Conservation (phyloP, 2,329 filamentous ascomycete genomes). For the Phialocephala sp. region DNA sequence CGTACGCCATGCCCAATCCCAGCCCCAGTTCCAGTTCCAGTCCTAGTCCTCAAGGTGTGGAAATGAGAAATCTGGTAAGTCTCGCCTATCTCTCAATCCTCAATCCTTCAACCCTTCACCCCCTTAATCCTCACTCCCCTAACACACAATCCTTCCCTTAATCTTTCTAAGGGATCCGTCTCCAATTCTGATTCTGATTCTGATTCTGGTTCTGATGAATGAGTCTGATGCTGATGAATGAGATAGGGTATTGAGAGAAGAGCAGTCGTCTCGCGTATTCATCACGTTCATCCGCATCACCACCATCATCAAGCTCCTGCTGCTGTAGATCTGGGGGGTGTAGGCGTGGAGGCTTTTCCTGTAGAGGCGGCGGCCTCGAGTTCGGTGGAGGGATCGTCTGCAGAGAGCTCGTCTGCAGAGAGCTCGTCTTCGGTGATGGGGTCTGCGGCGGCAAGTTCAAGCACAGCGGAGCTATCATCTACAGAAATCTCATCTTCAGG, state of each 20-base stretch:
- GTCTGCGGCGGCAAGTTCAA: background rate
- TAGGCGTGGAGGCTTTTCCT: too few relatives aligned
- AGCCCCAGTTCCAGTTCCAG: constrained; percentile 8
- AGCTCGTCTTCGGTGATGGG: too few relatives aligned
- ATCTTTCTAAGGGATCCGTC: too few relatives aligned
- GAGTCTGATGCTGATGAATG: background rate
- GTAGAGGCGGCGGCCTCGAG: too few relatives aligned
- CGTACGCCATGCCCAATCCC: too few relatives aligned
- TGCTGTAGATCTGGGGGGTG: too few relatives aligned
- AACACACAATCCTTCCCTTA: too few relatives aligned
- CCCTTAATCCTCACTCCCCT: too few relatives aligned
- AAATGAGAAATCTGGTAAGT: constrained; percentile 19
- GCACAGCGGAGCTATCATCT: background rate
- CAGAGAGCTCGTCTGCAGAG: too few relatives aligned
- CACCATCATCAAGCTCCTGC: background rate
- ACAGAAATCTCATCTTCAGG: too few relatives aligned
- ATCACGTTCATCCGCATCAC: background rate
- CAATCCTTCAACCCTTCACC: background rate
- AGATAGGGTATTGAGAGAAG: background rate
- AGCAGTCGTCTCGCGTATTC: background rate
- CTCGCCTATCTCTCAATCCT: background rate
- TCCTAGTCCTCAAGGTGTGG: constrained; percentile 17
- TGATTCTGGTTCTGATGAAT: background rate
- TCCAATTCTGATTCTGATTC: too few relatives aligned
- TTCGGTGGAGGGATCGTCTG: too few relatives aligned